Percentiles rank a stretch among this genome's conserved stretches.
phyloP scores from a whole-genome alignment of 371 early-diverging fungal species.

The Encephalitozoon hellem region DNA sequence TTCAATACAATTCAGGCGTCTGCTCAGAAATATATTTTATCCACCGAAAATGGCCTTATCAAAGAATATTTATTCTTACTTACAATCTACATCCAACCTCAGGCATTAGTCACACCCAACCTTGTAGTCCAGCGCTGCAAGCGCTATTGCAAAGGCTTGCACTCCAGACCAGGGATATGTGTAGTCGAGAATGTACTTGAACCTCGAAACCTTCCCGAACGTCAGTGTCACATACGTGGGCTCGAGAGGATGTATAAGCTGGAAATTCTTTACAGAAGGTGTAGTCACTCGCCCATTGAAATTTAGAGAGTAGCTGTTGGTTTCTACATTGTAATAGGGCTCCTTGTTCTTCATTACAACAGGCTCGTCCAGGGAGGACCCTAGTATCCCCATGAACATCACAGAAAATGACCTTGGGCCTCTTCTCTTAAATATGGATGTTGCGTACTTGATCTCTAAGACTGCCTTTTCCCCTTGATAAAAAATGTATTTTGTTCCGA shows the following conservation, averaged over 20 bases:
- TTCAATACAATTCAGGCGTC: neutral
- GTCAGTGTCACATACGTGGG: constrained; percentile 75
- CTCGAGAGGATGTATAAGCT: constrained; percentile 66
- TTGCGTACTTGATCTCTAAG: constrained; percentile 23
- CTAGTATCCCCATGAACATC: neutral
- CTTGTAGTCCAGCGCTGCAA: constrained; percentile 66
- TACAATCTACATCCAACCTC: no score
- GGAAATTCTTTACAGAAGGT: constrained; percentile 91
- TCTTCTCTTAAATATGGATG: constrained; percentile 21
- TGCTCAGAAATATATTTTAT: constrained; percentile 4
- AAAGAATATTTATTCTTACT: neutral
- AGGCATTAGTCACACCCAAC: constrained; percentile 37
- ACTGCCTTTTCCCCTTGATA: neutral
- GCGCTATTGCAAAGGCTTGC: constrained; percentile 80
- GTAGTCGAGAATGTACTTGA: constrained; percentile 79
- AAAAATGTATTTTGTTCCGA: constrained; percentile 34
- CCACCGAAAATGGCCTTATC: neutral
- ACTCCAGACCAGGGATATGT: constrained; percentile 80
- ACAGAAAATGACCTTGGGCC: constrained; percentile 32
- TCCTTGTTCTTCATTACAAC: constrained; percentile 52
- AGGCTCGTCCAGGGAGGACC: constrained; percentile 13
- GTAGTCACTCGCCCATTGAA: constrained; percentile 80
- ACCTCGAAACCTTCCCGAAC: constrained; percentile 72
- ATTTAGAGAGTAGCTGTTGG: constrained; percentile 80
- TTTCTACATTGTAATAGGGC: constrained; percentile 69